These are phyloP conservation scores for Monosporascus sp. DNA, from an alignment of 2,329 filamentous ascomycete species.

Conservation along the genomic window DNA sequence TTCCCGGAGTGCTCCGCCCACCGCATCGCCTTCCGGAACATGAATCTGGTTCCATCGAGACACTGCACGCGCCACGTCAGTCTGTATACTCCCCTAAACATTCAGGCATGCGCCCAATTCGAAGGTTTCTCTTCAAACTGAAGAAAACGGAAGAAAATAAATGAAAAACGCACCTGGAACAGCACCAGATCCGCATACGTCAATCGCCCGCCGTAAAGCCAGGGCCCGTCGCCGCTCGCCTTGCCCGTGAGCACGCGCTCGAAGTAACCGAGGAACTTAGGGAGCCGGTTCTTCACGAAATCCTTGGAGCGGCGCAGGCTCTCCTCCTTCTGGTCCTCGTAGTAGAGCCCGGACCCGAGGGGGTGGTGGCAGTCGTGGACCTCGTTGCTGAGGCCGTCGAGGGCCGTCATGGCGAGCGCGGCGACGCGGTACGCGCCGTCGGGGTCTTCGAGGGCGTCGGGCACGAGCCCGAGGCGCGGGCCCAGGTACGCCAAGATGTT, in stretches of 20 bases:
- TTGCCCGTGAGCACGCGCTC: slow-evolving; percentile 58
- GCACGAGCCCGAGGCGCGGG: slow-evolving; percentile 50
- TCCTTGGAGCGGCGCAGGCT: slow-evolving; percentile 50
- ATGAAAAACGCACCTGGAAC: slow-evolving; percentile 61
- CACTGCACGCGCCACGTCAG: slow-evolving; percentile 27
- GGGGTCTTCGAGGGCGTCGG: slow-evolving; percentile 31
- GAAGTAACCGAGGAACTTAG: slow-evolving; percentile 69
- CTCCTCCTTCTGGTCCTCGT: slow-evolving; percentile 71
- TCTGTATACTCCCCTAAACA: too few relatives aligned
- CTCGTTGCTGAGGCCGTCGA: slow-evolving; percentile 67
- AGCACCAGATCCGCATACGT: slow-evolving; percentile 70
- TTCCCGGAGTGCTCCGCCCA: slow-evolving; percentile 49
- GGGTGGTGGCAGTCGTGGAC: slow-evolving; percentile 74
- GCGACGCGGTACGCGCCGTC: slow-evolving; percentile 54
- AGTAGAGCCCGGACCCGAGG: slow-evolving; percentile 52
- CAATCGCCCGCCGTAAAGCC: slow-evolving; percentile 59
- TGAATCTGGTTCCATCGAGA: slow-evolving; percentile 55
- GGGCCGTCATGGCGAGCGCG: slow-evolving; percentile 59
- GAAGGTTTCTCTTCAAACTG: too few relatives aligned
- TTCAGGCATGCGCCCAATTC: too few relatives aligned
- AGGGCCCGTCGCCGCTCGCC: slow-evolving; percentile 52
- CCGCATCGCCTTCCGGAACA: slow-evolving; percentile 63
- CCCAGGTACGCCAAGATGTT: slow-evolving; percentile 68
- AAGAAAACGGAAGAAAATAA: background rate
- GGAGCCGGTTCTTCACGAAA: slow-evolving; percentile 57